phyloP scores from a whole-genome alignment of 2,329 filamentous ascomycete genomes.

The Talaromyces sp. region DNA sequence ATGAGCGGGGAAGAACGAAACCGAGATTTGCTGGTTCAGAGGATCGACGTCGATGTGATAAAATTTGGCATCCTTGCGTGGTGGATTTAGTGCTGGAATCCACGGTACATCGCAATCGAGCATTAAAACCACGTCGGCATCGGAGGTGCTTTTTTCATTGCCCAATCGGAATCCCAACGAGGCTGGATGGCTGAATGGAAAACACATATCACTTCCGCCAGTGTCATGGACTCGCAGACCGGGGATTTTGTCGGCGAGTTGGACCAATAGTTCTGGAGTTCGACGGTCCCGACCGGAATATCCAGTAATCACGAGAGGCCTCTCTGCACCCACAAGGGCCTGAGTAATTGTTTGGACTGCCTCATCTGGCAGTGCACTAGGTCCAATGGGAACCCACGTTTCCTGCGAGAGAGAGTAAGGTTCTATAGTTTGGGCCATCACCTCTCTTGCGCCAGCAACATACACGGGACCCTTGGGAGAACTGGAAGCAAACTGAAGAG shows the following conservation, averaged over 20 bases:
- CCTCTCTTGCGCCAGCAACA: slow-evolving; percentile 65
- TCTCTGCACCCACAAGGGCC: slow-evolving; percentile 32
- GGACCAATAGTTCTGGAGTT: slow-evolving; percentile 31
- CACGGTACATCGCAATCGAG: slow-evolving; percentile 82
- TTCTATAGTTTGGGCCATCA: slow-evolving; percentile 71
- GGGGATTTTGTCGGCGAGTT: slow-evolving; percentile 35
- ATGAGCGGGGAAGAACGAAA: slow-evolving; percentile 60
- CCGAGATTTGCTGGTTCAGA: slow-evolving; percentile 62
- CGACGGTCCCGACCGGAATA: slow-evolving; percentile 37
- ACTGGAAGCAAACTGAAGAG: slow-evolving; percentile 68
- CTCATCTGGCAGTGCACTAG: slow-evolving; percentile 51
- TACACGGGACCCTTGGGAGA: slow-evolving; percentile 72
- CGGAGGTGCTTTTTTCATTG: slow-evolving; percentile 61
- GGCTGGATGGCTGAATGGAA: slow-evolving; percentile 33
- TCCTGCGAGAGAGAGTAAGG: slow-evolving; percentile 61
- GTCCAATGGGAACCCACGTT: slow-evolving; percentile 63
- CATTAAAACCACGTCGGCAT: slow-evolving; percentile 73
- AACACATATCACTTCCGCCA: slow-evolving; percentile 39
- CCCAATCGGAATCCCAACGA: slow-evolving; percentile 67
- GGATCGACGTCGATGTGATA: slow-evolving; percentile 59
- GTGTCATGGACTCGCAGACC: slow-evolving; percentile 42
- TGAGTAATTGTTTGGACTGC: slow-evolving; percentile 30
- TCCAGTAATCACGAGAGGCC: slow-evolving; percentile 41
- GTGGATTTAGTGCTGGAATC: slow-evolving; percentile 65
- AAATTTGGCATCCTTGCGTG: slow-evolving; percentile 47